A percentile compares a stretch with the other conserved stretches of the same genome.
Evolutionary conservation across 495 filamentous ascomycete species (phyloP).

Genomic region (Penicillium macrosclerotiorum): DNA sequence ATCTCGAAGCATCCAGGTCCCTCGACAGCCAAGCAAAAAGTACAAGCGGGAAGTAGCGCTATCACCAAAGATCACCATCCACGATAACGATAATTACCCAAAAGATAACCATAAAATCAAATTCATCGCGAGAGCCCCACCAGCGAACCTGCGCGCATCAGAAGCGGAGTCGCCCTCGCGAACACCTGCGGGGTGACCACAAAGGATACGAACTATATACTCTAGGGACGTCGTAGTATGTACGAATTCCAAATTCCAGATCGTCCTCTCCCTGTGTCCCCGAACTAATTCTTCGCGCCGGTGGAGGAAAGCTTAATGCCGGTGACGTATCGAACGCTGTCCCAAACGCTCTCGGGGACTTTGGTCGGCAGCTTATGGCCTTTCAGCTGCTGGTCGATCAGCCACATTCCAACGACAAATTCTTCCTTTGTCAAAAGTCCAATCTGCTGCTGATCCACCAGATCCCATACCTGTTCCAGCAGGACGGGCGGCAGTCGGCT

Average conservation of each 20-base stretch:
- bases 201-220: too few species aligned
- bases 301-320: slow-evolving; percentile 34
- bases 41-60: too few species aligned
- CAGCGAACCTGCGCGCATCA: slow-evolving; percentile 13
- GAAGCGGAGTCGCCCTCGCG: not conserved
- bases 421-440: slow-evolving; percentile 70
- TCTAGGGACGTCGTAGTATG: too few species aligned
- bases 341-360: slow-evolving; percentile 84
- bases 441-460: slow-evolving; percentile 66
- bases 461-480: slow-evolving; percentile 79
- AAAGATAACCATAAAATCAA: not conserved
- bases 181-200: too few species aligned
- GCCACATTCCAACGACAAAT: slow-evolving; percentile 95
- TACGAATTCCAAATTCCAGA: too few species aligned
- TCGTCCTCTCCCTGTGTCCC: too few species aligned
- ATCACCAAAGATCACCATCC: too few species aligned
- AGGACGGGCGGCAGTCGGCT: slow-evolving; percentile 65
- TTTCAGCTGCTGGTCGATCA: slow-evolving; percentile 85
- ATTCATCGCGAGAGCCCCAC: not conserved
- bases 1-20: not conserved
- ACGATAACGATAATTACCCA: not conserved
- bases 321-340: slow-evolving; percentile 63
- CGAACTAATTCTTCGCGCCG: slow-evolving; percentile 10
- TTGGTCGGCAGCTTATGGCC: slow-evolving; percentile 81
- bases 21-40: not conserved